Evolutionary conservation across 495 filamentous ascomycete genomes (phyloP).

Genomic region (Paragyromitra xinjiangensis): DNA sequence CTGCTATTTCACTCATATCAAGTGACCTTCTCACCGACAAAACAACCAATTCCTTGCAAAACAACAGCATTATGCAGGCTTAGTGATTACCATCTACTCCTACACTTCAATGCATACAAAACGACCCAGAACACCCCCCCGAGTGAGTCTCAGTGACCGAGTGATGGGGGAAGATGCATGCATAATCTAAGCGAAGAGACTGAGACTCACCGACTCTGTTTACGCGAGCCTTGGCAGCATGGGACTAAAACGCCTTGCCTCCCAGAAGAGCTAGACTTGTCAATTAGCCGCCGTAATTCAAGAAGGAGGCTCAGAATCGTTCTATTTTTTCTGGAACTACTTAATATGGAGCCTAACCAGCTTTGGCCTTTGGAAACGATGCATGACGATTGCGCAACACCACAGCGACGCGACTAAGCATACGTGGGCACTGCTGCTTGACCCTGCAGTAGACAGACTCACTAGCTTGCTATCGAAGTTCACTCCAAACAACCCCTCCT

Average conservation of each 20-base stretch:
- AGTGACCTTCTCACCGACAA: slow-evolving; percentile 24
- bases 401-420: slow-evolving; percentile 22
- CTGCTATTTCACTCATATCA: slow-evolving; percentile 11
- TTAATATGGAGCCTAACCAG: neutral
- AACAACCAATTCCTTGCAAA: slow-evolving; percentile 4
- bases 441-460: slow-evolving; percentile 15
- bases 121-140: neutral
- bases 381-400: slow-evolving; percentile 16
- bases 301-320: slow-evolving; percentile 13
- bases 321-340: slow-evolving; percentile 2
- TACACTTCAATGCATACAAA: neutral
- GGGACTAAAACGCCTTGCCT: slow-evolving; percentile 33
- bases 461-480: slow-evolving; percentile 7
- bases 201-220: slow-evolving; percentile 13
- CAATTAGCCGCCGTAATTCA: slow-evolving; percentile 25
- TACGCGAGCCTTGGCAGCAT: slow-evolving; percentile 53
- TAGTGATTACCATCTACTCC: slow-evolving; percentile 3
- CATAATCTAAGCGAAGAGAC: slow-evolving; percentile 22
- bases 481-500: slow-evolving; percentile 8
- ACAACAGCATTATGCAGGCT: slow-evolving; percentile 10
- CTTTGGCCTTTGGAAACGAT: neutral
- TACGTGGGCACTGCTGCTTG: slow-evolving; percentile 34
- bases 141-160: slow-evolving; percentile 52
- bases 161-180: slow-evolving; percentile 46
- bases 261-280: slow-evolving; percentile 22